Conservation (phyloP, 768 basidiomycete genomes). For the Russula dissimulans region DNA sequence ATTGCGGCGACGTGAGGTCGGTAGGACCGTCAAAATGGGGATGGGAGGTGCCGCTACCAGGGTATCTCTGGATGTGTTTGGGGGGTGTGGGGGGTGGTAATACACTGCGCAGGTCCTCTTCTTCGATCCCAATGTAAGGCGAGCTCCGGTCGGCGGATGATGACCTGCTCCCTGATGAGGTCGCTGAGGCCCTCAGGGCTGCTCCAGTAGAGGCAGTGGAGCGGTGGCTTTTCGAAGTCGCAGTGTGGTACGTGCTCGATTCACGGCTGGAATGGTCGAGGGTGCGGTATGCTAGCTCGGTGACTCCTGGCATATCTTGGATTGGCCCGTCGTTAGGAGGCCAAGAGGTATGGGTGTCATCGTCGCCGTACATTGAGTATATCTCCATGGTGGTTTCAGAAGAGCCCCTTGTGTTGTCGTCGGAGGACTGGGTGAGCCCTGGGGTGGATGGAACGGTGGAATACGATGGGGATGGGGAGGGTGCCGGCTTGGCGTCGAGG, state of each 20-base stretch:
- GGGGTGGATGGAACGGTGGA: slow-evolving; percentile 24
- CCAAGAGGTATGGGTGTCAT: slow-evolving; percentile 23
- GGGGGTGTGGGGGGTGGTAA: background rate
- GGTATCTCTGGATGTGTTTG: background rate
- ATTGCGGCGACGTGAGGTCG: background rate
- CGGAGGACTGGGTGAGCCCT: slow-evolving; percentile 28
- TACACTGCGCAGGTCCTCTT: background rate
- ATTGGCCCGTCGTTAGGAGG: slow-evolving; percentile 22
- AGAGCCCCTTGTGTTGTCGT: slow-evolving; percentile 42
- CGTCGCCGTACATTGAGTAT: slow-evolving; percentile 80
- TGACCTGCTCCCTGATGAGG: slow-evolving; percentile 28
- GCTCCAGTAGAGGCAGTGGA: slow-evolving; percentile 22
- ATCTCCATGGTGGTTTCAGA: slow-evolving; percentile 75
- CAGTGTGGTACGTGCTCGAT: slow-evolving; percentile 14
- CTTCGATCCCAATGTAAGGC: slow-evolving; percentile 11
- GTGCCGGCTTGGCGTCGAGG: background rate
- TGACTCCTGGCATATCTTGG: slow-evolving; percentile 28
- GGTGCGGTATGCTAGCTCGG: slow-evolving; percentile 8
- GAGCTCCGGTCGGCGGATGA: slow-evolving; percentile 11
- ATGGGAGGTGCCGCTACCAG: background rate
- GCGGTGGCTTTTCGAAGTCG: slow-evolving; percentile 7
- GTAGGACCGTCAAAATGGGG: background rate
- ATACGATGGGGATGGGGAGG: slow-evolving; percentile 6
- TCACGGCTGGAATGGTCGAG: slow-evolving; percentile 1
- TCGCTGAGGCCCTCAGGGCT: slow-evolving; percentile 29